phyloP scores from a whole-genome alignment of 2,329 filamentous ascomycete genomes.

The Aspergillus arachidicola region DNA sequence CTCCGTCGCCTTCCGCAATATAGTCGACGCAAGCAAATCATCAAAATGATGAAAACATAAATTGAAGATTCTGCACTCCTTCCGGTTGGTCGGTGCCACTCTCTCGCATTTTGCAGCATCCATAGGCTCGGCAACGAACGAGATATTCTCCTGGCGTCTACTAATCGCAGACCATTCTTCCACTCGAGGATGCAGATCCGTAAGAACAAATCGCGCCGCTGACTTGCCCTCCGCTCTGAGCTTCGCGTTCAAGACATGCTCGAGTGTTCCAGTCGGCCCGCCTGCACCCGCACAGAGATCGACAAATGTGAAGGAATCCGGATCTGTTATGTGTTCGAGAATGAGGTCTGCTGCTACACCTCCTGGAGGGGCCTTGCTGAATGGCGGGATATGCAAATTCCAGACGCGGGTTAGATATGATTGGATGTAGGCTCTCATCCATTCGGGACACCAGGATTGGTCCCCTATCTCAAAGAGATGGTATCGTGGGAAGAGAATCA shows the following conservation, averaged over 20 bases:
- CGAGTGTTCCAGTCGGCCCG: constrained; percentile 68
- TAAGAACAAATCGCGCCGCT: constrained; percentile 62
- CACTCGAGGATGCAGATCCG: constrained; percentile 67
- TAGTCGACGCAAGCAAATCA: constrained; percentile 61
- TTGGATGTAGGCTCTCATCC: constrained; percentile 58
- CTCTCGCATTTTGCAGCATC: constrained; percentile 56
- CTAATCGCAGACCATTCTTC: constrained; percentile 60
- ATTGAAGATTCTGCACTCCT: constrained; percentile 70
- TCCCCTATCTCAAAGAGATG: constrained; percentile 71
- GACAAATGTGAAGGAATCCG: constrained; percentile 64
- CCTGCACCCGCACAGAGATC: constrained; percentile 78
- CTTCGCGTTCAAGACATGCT: constrained; percentile 58
- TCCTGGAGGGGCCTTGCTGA: constrained; percentile 20
- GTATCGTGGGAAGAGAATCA: constrained; percentile 21
- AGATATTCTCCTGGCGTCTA: constrained; percentile 57
- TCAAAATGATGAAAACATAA: constrained; percentile 78
- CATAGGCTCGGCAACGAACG: constrained; percentile 62
- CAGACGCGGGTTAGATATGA: constrained; percentile 27
- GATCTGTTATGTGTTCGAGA: constrained; percentile 43
- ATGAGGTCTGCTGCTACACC: constrained; percentile 19
- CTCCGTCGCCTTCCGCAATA: constrained; percentile 56
- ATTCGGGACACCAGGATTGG: constrained; percentile 65
- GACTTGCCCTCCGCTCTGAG: constrained; percentile 22
- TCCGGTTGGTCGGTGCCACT: constrained; percentile 52
- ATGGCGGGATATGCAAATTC: constrained; percentile 21